Evolutionary conservation across 441 rosid genomes (phyloP).

Genomic region (Adansonia rubrostipa): DNA sequence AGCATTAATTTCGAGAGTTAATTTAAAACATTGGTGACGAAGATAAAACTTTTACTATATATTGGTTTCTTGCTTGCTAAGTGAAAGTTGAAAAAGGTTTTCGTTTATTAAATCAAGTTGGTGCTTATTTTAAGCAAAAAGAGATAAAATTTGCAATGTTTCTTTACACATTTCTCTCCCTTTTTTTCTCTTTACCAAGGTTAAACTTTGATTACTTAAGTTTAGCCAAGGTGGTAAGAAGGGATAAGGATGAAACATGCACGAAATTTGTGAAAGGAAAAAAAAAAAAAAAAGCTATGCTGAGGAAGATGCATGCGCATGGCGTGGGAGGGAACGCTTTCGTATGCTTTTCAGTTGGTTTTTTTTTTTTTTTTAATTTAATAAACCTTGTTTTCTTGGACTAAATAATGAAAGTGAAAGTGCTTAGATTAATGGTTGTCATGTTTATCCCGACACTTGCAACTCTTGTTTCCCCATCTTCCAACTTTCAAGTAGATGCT

Average conservation of each 20-base stretch:
- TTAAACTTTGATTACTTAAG: slow-evolving; percentile 35
- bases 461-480: slow-evolving; percentile 54
- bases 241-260: slow-evolving; percentile 56
- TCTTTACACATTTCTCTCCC: not conserved
- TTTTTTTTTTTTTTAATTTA: slow-evolving; percentile 28
- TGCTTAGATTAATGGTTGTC: slow-evolving; percentile 41
- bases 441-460: slow-evolving; percentile 58
- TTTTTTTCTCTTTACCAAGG: slow-evolving; percentile 24
- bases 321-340: slow-evolving; percentile 44
- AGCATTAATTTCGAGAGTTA: not conserved
- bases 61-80: not conserved
- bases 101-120: slow-evolving; percentile 34
- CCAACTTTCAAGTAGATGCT: slow-evolving; percentile 46
- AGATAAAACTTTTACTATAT: not conserved
- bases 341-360: slow-evolving; percentile 42
- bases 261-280: not conserved
- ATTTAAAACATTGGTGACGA: not conserved
- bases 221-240: slow-evolving; percentile 31
- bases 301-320: slow-evolving; percentile 44
- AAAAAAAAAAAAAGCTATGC: slow-evolving; percentile 9
- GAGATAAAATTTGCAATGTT: slow-evolving; percentile 4
- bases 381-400: slow-evolving; percentile 30
- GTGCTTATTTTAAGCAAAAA: slow-evolving; percentile 25
- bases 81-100: not conserved
- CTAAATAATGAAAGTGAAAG: not conserved